phyloP scores from a whole-genome alignment of 1,284 basidiomycete species.

The Leccinum fallax region DNA sequence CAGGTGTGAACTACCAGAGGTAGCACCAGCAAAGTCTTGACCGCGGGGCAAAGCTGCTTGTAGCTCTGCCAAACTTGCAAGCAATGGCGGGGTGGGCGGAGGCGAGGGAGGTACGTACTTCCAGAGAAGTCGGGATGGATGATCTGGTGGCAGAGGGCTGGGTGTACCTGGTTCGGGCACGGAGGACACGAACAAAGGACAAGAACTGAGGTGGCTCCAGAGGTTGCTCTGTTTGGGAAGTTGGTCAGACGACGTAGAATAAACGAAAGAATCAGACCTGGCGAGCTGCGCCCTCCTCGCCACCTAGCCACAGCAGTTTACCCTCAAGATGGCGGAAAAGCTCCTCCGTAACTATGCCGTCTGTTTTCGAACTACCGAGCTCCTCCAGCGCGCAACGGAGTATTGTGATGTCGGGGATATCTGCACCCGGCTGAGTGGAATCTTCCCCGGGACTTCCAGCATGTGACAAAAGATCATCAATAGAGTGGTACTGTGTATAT shows the following conservation, averaged over 20 bases:
- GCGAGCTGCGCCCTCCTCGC: constrained; percentile 45
- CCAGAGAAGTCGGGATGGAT: constrained; percentile 48
- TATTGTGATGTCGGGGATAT: constrained; percentile 53
- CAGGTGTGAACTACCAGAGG: constrained; percentile 30
- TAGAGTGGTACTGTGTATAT: constrained; percentile 48
- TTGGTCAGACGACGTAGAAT: constrained; percentile 2
- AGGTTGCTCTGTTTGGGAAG: constrained; percentile 47
- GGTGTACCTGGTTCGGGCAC: constrained; percentile 14
- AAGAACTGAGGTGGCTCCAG: constrained; percentile 61
- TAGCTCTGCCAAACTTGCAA: constrained; percentile 50
- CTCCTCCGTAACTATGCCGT: constrained; percentile 54
- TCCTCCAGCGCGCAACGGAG: constrained; percentile 64
- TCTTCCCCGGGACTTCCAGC: constrained; percentile 25
- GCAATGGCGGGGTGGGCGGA: constrained; percentile 45
- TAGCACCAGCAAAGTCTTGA: constrained; percentile 35
- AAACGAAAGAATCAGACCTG: constrained; percentile 46
- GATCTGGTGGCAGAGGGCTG: constrained; percentile 18
- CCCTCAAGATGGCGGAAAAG: constrained; percentile 58
- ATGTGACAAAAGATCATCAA: constrained; percentile 48
- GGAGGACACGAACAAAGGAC: constrained; percentile 48
- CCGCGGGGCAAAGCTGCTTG: constrained; percentile 43
- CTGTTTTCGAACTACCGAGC: constrained; percentile 41
- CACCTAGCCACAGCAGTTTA: constrained; percentile 56
- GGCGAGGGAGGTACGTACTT: constrained; percentile 48
- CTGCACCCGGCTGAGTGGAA: constrained; percentile 35